Conservation (phyloP, 2,329 filamentous ascomycete genomes). For the Lachnellula cervina region DNA sequence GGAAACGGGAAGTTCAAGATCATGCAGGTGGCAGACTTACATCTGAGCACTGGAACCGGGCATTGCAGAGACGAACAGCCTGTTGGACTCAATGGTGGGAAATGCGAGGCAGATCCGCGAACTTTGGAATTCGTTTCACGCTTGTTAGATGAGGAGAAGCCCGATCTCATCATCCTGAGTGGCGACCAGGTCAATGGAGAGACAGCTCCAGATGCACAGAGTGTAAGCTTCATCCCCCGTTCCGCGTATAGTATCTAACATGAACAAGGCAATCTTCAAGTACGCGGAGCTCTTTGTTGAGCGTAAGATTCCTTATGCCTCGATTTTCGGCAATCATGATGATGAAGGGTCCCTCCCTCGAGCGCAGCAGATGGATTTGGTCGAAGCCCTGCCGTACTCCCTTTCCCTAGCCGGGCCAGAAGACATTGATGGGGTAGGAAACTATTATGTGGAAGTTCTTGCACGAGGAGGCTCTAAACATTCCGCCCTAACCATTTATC, state of each 20-base stretch:
- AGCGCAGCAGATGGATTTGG: conserved; percentile 73
- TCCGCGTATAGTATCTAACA: conserved; percentile 16
- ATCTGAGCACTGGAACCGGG: conserved; percentile 86
- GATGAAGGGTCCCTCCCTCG: conserved; percentile 77
- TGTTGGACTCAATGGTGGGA: conserved; percentile 62
- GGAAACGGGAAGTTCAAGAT: conserved; percentile 97
- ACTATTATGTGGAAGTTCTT: conserved; percentile 89
- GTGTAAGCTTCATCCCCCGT: conserved; percentile 43
- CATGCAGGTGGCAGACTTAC: conserved; percentile 90
- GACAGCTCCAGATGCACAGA: conserved; percentile 84
- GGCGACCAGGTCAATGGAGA: conserved; percentile 97
- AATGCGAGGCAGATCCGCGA: conserved; percentile 86
- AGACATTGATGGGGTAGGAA: conserved; percentile 84
- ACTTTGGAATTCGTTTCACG: conserved; percentile 84
- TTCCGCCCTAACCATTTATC: conserved; percentile 88
- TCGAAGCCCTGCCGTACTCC: conserved; percentile 84
- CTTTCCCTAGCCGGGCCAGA: conserved; percentile 79
- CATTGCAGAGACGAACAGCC: conserved; percentile 83
- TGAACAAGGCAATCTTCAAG: conserved; percentile 76
- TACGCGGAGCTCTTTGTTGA: conserved; percentile 78
- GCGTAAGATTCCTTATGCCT: conserved; percentile 85
- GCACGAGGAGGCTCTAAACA: conserved; percentile 75
- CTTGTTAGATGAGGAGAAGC: conserved; percentile 87
- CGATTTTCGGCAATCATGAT: conserved; percentile 97
- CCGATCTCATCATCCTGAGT: conserved; percentile 84